These are phyloP conservation scores for Paradendryphiella salina DNA, from an alignment of 2,329 filamentous ascomycete species.

Conservation along the genomic window DNA sequence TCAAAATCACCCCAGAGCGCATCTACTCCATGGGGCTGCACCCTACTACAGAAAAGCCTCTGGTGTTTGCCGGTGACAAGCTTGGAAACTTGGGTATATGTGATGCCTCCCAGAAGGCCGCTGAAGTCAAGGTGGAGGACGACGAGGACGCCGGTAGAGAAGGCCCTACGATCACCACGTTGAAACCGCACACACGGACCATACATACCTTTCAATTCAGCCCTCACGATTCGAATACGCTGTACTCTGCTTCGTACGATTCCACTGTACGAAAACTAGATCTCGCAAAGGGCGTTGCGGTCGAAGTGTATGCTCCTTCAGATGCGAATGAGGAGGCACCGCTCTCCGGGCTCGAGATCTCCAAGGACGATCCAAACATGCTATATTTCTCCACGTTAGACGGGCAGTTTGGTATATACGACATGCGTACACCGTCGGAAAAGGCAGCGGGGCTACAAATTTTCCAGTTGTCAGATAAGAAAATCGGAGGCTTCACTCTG, in stretches of 20 bases:
- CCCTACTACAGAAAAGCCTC: conserved; percentile 78
- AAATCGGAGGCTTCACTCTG: conserved; percentile 91
- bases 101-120: conserved; percentile 74
- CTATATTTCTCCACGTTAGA: conserved; percentile 87
- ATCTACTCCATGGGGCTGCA: conserved; percentile 84
- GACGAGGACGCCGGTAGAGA: conserved; percentile 66
- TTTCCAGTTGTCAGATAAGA: conserved; percentile 83
- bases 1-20: conserved; percentile 29
- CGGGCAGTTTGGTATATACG: conserved; percentile 78
- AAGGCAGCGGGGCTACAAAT: conserved; percentile 59
- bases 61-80: conserved; percentile 94
- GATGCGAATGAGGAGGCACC: conserved; percentile 73
- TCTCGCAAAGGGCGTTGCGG: conserved; percentile 74
- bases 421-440: conserved; percentile 64
- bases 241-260: conserved; percentile 90
- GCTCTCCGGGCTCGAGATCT: conserved; percentile 82
- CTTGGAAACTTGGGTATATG: conserved; percentile 88
- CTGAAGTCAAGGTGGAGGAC: conserved; percentile 59
- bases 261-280: conserved; percentile 88
- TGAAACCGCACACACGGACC: conserved; percentile 87
- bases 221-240: conserved; percentile 69
- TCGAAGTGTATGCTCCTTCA: conserved; percentile 77
- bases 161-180: conserved; percentile 80
- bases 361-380: conserved; percentile 67
- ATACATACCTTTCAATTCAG: conserved; percentile 84